phyloP scores from a whole-genome alignment of 164 flowering plant genomes.

The Stephania japonica region DNA sequence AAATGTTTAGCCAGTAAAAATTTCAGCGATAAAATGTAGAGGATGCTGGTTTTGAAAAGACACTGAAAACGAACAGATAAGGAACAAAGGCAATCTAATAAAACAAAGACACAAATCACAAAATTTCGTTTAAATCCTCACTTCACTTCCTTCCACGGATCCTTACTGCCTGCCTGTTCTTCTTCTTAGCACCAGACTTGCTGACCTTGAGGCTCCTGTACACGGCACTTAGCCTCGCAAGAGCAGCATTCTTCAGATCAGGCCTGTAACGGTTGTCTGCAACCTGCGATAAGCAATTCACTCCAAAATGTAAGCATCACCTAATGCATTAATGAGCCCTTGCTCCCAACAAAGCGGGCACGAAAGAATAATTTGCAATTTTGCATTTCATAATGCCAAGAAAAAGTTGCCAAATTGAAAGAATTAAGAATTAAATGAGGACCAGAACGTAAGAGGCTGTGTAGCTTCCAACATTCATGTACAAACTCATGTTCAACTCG shows the following conservation, averaged over 20 bases:
- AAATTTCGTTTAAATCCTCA: not conserved
- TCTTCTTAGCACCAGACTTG: constrained; percentile 88
- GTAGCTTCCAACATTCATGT: too few species aligned
- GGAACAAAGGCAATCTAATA: not conserved
- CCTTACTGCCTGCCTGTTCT: constrained; percentile 60
- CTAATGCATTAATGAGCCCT: too few species aligned
- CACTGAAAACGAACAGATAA: not conserved
- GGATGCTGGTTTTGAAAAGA: too few species aligned
- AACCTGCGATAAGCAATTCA: constrained; percentile 34
- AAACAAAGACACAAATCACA: not conserved
- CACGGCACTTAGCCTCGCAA: constrained; percentile 76
- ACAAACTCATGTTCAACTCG: too few species aligned
- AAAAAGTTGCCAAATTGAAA: too few species aligned
- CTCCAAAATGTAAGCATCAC: not conserved
- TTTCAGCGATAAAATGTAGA: too few species aligned
- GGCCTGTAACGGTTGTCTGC: constrained; percentile 78
- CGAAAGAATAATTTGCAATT: too few species aligned
- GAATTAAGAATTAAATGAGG: too few species aligned
- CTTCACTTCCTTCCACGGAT: constrained; percentile 37
- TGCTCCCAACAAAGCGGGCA: too few species aligned
- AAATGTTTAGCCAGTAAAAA: too few species aligned
- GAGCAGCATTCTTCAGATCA: constrained; percentile 78
- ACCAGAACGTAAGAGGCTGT: too few species aligned
- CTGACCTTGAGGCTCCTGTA: constrained; percentile 75
- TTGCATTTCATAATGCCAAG: too few species aligned